Evolutionary conservation across 2,329 filamentous ascomycete species (phyloP).

Genomic region (Aureobasidium sp.): DNA sequence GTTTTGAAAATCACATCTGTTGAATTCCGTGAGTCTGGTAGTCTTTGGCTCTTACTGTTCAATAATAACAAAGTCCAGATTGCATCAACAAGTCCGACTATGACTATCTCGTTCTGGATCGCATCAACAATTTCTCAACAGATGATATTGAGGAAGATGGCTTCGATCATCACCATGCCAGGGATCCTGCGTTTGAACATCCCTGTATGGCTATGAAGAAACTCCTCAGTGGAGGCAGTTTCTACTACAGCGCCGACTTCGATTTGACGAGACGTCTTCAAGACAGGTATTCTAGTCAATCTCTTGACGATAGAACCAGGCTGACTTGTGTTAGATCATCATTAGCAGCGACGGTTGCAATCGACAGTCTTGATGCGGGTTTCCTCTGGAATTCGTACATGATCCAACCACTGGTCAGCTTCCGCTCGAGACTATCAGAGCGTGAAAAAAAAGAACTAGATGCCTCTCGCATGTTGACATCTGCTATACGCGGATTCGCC

Average conservation of each 20-base stretch:
- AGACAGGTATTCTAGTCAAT: slow-evolving; percentile 54
- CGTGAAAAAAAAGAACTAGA: slow-evolving; percentile 76
- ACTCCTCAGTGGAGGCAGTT: slow-evolving; percentile 83
- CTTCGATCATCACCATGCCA: slow-evolving; percentile 45
- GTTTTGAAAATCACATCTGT: slow-evolving; percentile 81
- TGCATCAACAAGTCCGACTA: slow-evolving; percentile 83
- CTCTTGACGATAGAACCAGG: background rate
- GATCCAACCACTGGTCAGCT: slow-evolving; percentile 86
- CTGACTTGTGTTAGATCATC: slow-evolving; percentile 18
- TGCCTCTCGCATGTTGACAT: slow-evolving; percentile 78
- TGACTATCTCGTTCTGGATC: slow-evolving; percentile 62
- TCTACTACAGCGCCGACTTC: slow-evolving; percentile 98
- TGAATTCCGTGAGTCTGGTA: slow-evolving; percentile 57
- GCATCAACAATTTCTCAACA: slow-evolving; percentile 48
- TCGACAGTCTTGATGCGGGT: slow-evolving; percentile 84
- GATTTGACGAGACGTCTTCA: slow-evolving; percentile 91
- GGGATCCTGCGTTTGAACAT: slow-evolving; percentile 70
- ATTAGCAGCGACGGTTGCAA: slow-evolving; percentile 63
- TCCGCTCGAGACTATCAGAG: slow-evolving; percentile 71
- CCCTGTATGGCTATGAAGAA: slow-evolving; percentile 88
- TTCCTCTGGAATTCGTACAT: slow-evolving; percentile 99
- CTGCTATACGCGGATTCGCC: slow-evolving; percentile 88
- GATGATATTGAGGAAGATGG: slow-evolving; percentile 50
- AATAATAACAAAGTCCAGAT: slow-evolving; percentile 41
- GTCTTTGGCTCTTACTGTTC: background rate